phyloP scores from a whole-genome alignment of 805 yeast genomes.

The Kockiozyma suomiensis region DNA sequence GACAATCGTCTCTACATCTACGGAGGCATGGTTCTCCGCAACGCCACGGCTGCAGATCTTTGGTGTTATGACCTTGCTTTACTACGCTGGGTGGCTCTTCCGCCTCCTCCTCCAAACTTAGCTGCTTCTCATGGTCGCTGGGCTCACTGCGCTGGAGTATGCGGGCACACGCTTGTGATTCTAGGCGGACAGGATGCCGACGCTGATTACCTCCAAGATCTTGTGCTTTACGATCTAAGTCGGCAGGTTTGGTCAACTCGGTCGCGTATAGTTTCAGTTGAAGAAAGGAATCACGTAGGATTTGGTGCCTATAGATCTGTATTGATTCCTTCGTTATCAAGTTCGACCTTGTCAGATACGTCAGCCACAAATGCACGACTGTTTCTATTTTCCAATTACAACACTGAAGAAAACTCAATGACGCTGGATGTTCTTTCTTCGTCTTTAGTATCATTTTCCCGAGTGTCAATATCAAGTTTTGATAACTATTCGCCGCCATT shows the following conservation, averaged over 20 bases:
- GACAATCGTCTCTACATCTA: constrained; percentile 16
- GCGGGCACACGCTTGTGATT: constrained; percentile 22
- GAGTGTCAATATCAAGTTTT: not conserved
- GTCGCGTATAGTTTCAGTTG: not conserved
- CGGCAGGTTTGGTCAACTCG: constrained; percentile 15
- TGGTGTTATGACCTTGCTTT: constrained; percentile 22
- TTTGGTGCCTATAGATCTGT: constrained; percentile 22
- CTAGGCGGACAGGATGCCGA: constrained; percentile 33
- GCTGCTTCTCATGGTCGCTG: constrained; percentile 13
- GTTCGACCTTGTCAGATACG: not conserved
- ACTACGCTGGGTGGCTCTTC: constrained; percentile 12
- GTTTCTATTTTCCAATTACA: constrained; percentile 20
- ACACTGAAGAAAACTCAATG: constrained; percentile 6
- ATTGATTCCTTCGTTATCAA: constrained; percentile 3
- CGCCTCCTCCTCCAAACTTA: constrained; percentile 4
- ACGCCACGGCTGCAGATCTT: constrained; percentile 15
- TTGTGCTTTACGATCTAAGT: constrained; percentile 21
- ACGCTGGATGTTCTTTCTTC: constrained; percentile 14
- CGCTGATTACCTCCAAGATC: constrained; percentile 21
- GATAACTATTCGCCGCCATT: constrained; percentile 19
- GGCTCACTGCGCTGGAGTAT: constrained; percentile 29
- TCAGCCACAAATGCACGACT: not conserved
- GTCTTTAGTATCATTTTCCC: not conserved
- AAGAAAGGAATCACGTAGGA: not conserved
- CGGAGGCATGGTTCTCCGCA: constrained; percentile 21